These are phyloP conservation scores for Pythium phragmiticola DNA, from an alignment of 352 stramenopile genomes.

Conservation along the genomic window DNA sequence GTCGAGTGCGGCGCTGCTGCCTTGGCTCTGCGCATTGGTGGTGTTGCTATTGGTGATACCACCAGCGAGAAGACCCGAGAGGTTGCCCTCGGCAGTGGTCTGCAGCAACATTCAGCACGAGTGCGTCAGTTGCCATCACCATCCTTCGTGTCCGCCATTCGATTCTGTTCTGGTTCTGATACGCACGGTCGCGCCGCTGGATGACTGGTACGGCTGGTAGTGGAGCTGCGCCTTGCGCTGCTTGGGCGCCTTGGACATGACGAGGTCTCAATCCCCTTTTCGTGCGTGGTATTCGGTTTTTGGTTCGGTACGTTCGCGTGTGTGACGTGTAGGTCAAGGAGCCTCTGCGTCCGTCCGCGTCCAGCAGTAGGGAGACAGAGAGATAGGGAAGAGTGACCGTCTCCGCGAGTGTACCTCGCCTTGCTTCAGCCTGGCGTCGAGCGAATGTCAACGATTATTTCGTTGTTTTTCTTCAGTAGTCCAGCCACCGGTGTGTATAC, in stretches of 20 bases:
- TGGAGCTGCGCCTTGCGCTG: conserved; percentile 68
- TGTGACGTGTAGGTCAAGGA: conserved; percentile 2
- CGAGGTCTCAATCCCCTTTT: not conserved
- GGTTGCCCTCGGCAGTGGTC: conserved; percentile 11
- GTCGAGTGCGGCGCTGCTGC: conserved; percentile 9
- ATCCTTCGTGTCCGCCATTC: not conserved
- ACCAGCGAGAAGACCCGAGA: conserved; percentile 1
- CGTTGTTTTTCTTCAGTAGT: conserved; percentile 22
- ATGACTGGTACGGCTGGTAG: conserved; percentile 80
- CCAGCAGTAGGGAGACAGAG: not conserved
- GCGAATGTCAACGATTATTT: not conserved
- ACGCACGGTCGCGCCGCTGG: conserved; percentile 5
- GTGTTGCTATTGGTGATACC: not conserved
- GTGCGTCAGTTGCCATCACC: too few species aligned
- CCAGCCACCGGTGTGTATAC: conserved; percentile 10
- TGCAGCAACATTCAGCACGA: not conserved
- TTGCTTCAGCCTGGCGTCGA: not conserved
- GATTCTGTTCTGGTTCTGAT: not conserved
- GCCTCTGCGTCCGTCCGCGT: not conserved
- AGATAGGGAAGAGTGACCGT: not conserved
- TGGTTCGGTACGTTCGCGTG: not conserved
- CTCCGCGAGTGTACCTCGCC: too few species aligned
- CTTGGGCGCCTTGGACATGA: conserved; percentile 84
- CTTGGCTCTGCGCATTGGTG: not conserved
- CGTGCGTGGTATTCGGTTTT: too few species aligned